Base-by-base conservation (phyloP, 2,329 filamentous ascomycete species). In the Coniochaeta prunicola region DNA sequence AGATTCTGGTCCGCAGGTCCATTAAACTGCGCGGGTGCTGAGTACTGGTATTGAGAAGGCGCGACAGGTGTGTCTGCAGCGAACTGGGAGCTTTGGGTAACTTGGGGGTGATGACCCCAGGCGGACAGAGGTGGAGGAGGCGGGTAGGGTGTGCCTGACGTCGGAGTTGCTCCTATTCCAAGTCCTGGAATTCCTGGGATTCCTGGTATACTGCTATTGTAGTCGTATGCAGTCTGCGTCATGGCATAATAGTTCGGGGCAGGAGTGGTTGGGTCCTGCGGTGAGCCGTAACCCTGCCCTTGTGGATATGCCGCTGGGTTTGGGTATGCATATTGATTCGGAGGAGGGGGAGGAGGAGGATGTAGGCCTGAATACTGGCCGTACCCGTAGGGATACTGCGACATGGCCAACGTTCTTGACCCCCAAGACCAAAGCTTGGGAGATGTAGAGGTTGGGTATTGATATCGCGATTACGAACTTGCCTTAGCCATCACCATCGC, bases 301-400 rank as follows among this genome's bases (percentile, higher is more conserved):
- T 55, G 19, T 64, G 58, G 53, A 36, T 55, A 55, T 57, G 28
- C 40, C 56, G 30, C 45, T 12, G 21, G 24, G 13, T 26, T 62
- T 58, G n/a, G 64, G 59, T 67, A 67, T 38, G 63, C 54, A 60
- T 67, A 67, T 15, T 63, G 63, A 45, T 64, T 64, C 38, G 65
- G 66, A 33, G 61, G 65, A 53, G 68, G 68, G n/a, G 40, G 40
- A 12, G 42, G 42, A 50, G 64, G 66, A 30, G 61, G 66, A 54
- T 68, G 68, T n/a, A 68, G 70, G 59, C 69, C 66, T 13, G 62
- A 62, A 59, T 64, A 66, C 30, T 63, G 64, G 62, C 66, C 65
- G 59, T 75, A 71, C 54, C 69, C 66, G 56, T 73, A 73, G 17
- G 71, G 70, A 60, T 73, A 73, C 54, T 75, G 72, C 40, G 75